Base-by-base conservation (phyloP, 108 stramenopile genomes). In the Chaetoceros muelleri region DNA sequence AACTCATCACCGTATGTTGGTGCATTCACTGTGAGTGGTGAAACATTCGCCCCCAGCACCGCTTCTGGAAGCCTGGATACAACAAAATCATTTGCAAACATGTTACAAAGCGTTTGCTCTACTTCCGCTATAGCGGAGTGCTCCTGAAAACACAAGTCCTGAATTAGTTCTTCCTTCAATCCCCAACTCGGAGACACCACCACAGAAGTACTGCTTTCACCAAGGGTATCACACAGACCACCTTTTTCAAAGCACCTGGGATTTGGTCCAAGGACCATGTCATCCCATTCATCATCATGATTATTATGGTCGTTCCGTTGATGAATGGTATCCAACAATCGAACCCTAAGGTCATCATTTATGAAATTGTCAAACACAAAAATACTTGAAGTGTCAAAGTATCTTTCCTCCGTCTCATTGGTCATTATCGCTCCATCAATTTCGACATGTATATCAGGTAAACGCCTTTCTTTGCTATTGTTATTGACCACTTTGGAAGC, bases 1-100 rank as follows among this genome's bases (percentile, higher is more conserved):
- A 80, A 86, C 0, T 51, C 55, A 44, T 85, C 80, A 18, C 69
- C 69, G 52, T 61, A 31, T 13, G 73, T 72, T 1, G 84, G 79
- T 54, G 84, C 84, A 70, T 86, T 86, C 23, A 76, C 81, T 2
- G 80, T 79, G 21, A 86, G 57, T 5, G 84, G 84, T 19, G 79
- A 69, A n/a, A 82, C 79, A 30, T 51, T 61, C 2, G 46, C 68
- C 23, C 80, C 81, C 28, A 78, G 58, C 2, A 82, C 81, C 30
- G 81, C 78, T 48, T 82, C 81, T 2, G 81, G 78, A 2, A 82
- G 64, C 2, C 75, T 60, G 25, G 63, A 54, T 1, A 78, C 75
- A 25, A 67, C 52, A 46, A 79, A 82, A n/a, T 64, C 62, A 16
- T 67, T 48, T 2, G 75, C 55, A 63, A 82, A 82, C 2, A 82